Base-by-base conservation (phyloP, 352 stramenopile genomes). In the Blastocystis sp. region DNA sequence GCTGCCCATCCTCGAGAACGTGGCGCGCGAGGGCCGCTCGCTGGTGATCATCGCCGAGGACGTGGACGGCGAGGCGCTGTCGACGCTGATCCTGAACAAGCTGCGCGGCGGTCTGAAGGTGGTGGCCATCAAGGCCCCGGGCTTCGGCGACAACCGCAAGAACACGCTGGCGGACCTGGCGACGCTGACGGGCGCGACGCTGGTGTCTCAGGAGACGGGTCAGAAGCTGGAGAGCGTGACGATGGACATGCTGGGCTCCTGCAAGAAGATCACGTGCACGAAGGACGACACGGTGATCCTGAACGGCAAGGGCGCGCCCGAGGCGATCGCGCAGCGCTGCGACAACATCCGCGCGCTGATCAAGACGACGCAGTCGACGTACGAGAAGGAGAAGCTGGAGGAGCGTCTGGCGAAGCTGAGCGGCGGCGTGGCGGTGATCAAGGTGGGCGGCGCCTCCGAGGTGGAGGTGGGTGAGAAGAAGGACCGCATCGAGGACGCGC, bases 121-220 rank as follows among this genome's bases (percentile, higher is more conserved):
- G 78, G 98, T 94, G 90, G 97, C 97, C 23, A 96, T 99, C 65
- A 99, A 99, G 93, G 96, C 97, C 45, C 97, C 97, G 23, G 97
- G 97, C 90, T 99, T 99, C 87, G 97, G 97, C 71, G 96, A 99
- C 92, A 99, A 99, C 93, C 95, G 97, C 89, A 99, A 99, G 93
- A 96, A 96, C 45, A 97, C 95, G 88, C 94, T 99, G 89, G 96
- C 99, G 92, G 97, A 99, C 91, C 95, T 99, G 91, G 97, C 97
- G 43, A 94, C 98, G 89, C 92, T 99, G 19, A 99, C 97, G 7
- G 97, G 97, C 70, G 95, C 92, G 74, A 97, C 95, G 61, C 96
- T 99, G 62, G 94, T 99, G 86, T 98, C 94, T 76, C 95, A 99
- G 91, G 97, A 99, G 89, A 91, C 98, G 67, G 97, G 97, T 76